phyloP scores from a whole-genome alignment of 1,284 basidiomycete genomes.

The Trametes polyzona region DNA sequence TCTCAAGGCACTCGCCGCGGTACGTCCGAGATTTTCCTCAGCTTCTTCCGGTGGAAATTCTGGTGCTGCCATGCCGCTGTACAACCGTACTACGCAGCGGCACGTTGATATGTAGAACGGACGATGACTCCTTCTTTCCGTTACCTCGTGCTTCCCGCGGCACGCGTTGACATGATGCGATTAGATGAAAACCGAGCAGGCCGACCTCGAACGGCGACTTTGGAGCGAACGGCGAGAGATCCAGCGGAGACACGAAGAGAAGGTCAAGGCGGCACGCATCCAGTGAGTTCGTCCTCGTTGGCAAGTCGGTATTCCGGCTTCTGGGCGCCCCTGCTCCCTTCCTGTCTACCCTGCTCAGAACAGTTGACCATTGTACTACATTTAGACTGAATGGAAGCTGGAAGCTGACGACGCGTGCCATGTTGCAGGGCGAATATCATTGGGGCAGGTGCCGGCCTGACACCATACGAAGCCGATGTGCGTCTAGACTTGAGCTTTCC shows the following conservation, averaged over 20 bases:
- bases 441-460: slow-evolving; percentile 60
- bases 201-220: slow-evolving; percentile 62
- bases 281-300: slow-evolving; percentile 59
- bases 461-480: slow-evolving; percentile 73
- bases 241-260: slow-evolving; percentile 66
- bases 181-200: slow-evolving; percentile 67
- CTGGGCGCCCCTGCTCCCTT: background rate
- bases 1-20: slow-evolving; percentile 43
- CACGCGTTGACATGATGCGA: background rate
- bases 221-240: slow-evolving; percentile 67
- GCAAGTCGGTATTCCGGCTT: background rate
- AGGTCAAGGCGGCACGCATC: slow-evolving; percentile 62
- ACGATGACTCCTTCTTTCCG: too few species aligned
- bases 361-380: background rate
- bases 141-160: too few species aligned
- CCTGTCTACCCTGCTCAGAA: background rate
- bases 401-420: too few species aligned
- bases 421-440: slow-evolving; percentile 67
- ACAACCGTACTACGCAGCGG: too few species aligned
- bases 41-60: too few species aligned
- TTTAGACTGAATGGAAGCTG: too few species aligned
- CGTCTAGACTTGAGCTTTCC: slow-evolving; percentile 33
- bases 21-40: slow-evolving; percentile 44
- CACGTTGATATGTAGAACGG: too few species aligned
- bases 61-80: too few species aligned